phyloP scores from a whole-genome alignment of 1,139 yeast genomes.

The Blastobotrys indianensis region DNA sequence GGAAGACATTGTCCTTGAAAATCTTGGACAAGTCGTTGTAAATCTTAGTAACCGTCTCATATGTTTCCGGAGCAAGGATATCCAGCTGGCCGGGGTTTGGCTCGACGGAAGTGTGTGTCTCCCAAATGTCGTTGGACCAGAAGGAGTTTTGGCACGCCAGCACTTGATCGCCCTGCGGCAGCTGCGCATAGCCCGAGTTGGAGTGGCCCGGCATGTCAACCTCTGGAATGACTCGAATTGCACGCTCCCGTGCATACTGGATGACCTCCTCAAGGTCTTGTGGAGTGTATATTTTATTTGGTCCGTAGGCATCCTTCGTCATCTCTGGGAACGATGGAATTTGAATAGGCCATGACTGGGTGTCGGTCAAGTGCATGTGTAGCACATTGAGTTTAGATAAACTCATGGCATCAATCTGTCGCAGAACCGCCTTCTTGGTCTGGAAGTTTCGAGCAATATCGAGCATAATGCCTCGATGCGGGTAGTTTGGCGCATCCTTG shows the following conservation, averaged over 20 bases:
- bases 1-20: constrained; percentile 40
- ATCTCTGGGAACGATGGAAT: constrained; percentile 39
- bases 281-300: constrained; percentile 34
- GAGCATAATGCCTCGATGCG: constrained; percentile 43
- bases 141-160: constrained; percentile 37
- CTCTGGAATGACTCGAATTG: constrained; percentile 45
- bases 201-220: constrained; percentile 48
- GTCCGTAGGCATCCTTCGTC: constrained; percentile 41
- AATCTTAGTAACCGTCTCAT: constrained; percentile 36
- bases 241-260: constrained; percentile 37
- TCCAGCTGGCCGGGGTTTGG: constrained; percentile 39
- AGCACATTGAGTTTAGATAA: constrained; percentile 40
- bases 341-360: constrained; percentile 45
- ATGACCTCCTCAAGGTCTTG: constrained; percentile 35
- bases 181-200: constrained; percentile 40
- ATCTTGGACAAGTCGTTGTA: constrained; percentile 36
- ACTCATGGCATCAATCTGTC: constrained; percentile 43
- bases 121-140: constrained; percentile 22
- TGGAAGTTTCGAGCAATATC: constrained; percentile 43
- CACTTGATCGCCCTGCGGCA: constrained; percentile 32
- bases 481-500: constrained; percentile 38
- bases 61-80: constrained; percentile 36
- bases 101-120: constrained; percentile 37
- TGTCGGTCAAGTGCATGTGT: constrained; percentile 45
- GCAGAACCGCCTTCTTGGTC: constrained; percentile 30